phyloP scores from a whole-genome alignment of 495 filamentous ascomycete genomes.

The Hypoxylon lienhwacheense region DNA sequence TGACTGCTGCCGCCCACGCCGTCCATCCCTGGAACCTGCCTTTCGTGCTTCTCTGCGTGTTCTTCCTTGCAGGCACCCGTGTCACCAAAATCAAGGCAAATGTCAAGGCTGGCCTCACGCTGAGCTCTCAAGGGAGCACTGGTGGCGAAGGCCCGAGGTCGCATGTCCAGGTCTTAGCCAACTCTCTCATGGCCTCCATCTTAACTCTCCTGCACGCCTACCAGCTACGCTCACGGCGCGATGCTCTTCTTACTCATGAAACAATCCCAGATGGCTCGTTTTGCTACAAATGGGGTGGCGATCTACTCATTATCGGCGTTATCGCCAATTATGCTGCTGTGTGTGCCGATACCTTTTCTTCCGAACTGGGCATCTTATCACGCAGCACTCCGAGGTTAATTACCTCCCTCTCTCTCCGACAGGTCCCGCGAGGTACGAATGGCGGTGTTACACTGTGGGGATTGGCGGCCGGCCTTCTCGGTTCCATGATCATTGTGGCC shows the following conservation, averaged over 20 bases:
- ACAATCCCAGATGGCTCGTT: conserved; percentile 38
- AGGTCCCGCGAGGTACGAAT: conserved; percentile 89
- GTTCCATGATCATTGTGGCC: conserved; percentile 70
- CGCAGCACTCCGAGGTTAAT: conserved; percentile 78
- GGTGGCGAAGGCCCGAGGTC: conserved; percentile 81
- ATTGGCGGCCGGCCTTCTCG: conserved; percentile 70
- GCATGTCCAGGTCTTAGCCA: conserved; percentile 88
- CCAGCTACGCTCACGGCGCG: conserved; percentile 54
- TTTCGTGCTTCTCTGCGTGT: conserved; percentile 77
- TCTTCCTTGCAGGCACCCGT: conserved; percentile 81
- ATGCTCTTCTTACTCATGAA: conserved; percentile 25
- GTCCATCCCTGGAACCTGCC: conserved; percentile 90
- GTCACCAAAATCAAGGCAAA: conserved; percentile 88
- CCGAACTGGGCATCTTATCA: conserved; percentile 90
- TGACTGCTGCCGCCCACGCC: conserved; percentile 79
- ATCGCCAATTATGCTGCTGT: conserved; percentile 86
- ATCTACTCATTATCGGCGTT: conserved; percentile 60
- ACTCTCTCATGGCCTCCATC: conserved; percentile 75
- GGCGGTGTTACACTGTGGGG: conserved; percentile 81
- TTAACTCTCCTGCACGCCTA: conserved; percentile 72
- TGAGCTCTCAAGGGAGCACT: conserved; percentile 67
- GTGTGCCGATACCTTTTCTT: conserved; percentile 91
- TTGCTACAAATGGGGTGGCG: conserved; percentile 55
- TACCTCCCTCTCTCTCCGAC: conserved; percentile 70
- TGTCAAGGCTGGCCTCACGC: conserved; percentile 77